A percentile compares a stretch with the other conserved stretches of the same genome.
phyloP scores from a whole-genome alignment of 768 basidiomycete species.

The Pleurotus pulmonarius region DNA sequence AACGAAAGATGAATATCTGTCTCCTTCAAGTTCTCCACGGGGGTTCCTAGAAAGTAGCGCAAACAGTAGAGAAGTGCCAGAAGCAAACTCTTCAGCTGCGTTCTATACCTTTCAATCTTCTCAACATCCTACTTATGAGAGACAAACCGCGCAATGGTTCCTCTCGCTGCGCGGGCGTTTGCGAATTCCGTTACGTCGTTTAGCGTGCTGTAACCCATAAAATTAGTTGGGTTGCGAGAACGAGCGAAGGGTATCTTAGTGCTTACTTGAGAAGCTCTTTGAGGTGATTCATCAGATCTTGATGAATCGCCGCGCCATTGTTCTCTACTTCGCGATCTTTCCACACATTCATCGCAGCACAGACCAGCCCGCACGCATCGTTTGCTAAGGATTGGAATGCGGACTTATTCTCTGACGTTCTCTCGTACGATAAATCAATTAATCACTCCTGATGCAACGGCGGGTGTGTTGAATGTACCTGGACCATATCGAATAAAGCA shows the following conservation, averaged over 20 bases:
- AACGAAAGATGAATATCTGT: too few species aligned
- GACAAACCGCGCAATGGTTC: constrained; percentile 12
- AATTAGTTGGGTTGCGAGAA: neutral
- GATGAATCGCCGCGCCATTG: constrained; percentile 10
- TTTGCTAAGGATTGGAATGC: constrained; percentile 17
- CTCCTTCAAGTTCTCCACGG: too few species aligned
- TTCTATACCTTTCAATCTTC: constrained; percentile 17
- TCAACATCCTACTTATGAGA: constrained; percentile 10
- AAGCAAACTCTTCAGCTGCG: constrained; percentile 12
- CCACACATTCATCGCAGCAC: constrained; percentile 15
- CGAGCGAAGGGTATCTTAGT: neutral
- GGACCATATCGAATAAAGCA: constrained; percentile 14
- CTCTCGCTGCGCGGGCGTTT: constrained; percentile 10
- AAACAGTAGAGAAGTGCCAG: too few species aligned
- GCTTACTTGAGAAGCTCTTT: constrained; percentile 15
- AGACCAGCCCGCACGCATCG: constrained; percentile 21
- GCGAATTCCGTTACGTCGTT: constrained; percentile 15
- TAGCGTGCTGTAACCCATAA: constrained; percentile 13
- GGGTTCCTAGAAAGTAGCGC: too few species aligned
- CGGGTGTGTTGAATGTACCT: constrained; percentile 14
- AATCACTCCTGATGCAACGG: too few species aligned
- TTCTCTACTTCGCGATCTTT: constrained; percentile 10
- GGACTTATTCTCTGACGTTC: constrained; percentile 15
- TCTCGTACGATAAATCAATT: too few species aligned
- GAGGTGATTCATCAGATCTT: constrained; percentile 13